phyloP scores from a whole-genome alignment of 441 rosid genomes.

The Caryocar brasiliense region DNA sequence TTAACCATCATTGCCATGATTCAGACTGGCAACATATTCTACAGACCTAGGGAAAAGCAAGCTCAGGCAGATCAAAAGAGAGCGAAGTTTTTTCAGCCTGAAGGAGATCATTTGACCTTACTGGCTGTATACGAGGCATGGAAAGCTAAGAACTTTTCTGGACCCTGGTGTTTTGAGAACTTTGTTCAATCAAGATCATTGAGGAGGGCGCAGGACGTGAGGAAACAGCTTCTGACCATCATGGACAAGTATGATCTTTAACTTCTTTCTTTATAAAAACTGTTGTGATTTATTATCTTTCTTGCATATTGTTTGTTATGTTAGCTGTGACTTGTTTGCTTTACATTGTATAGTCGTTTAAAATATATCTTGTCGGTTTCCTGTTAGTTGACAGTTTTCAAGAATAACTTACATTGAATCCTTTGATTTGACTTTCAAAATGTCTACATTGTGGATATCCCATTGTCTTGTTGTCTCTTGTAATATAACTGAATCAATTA shows the following conservation, averaged over 20 bases:
- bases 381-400: too few species aligned
- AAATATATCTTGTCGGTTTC: too few species aligned
- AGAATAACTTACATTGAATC: too few species aligned
- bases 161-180: conserved; percentile 86
- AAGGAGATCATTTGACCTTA: conserved; percentile 82
- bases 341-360: too few species aligned
- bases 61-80: conserved; percentile 86
- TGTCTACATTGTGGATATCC: too few species aligned
- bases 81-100: conserved; percentile 85
- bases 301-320: not conserved
- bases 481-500: too few species aligned
- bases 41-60: conserved; percentile 86
- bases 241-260: conserved; percentile 66
- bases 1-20: conserved; percentile 80
- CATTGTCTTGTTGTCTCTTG: too few species aligned
- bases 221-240: conserved; percentile 79
- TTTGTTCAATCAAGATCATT: conserved; percentile 72
- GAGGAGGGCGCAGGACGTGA: conserved; percentile 79
- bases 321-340: not conserved
- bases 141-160: conserved; percentile 82
- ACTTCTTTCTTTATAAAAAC: too few species aligned
- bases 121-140: conserved; percentile 86
- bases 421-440: too few species aligned
- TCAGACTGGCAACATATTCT: conserved; percentile 75
- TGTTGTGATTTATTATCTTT: not conserved